A percentile compares a stretch with the other conserved stretches of the same genome.
These are phyloP conservation scores for Coemansia javaensis DNA, from an alignment of 192 early-diverging fungal species.

Conservation along the genomic window DNA sequence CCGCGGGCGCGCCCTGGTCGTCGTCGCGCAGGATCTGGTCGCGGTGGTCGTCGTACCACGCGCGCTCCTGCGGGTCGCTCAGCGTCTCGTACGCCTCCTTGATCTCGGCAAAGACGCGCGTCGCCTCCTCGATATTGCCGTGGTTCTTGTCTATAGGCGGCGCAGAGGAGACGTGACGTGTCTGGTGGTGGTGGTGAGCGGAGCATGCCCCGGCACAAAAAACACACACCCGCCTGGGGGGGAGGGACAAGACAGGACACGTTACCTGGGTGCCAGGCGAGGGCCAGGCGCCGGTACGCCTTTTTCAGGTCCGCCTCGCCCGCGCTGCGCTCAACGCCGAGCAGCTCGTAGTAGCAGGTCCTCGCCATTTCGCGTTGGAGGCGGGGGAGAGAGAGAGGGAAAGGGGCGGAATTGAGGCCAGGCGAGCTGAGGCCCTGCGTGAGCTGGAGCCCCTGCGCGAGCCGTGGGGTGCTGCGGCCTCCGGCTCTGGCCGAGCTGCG, in stretches of 20 bases:
- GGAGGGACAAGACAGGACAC: too few species aligned
- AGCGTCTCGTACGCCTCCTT: conserved; percentile 92
- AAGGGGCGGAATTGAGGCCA: too few species aligned
- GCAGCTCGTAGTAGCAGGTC: conserved; percentile 87
- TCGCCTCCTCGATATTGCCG: conserved; percentile 78
- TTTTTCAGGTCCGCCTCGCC: conserved; percentile 78
- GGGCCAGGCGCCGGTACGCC: conserved; percentile 72
- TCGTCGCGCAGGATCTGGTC: conserved; percentile 87
- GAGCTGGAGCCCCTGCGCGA: too few species aligned
- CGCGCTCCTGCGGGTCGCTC: conserved; percentile 88
- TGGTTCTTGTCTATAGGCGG: conserved; percentile 79
- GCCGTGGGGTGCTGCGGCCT: too few species aligned
- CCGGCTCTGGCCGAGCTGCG: too few species aligned
- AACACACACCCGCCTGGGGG: too few species aligned
- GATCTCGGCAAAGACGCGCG: conserved; percentile 80
- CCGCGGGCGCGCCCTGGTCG: conserved; percentile 18
- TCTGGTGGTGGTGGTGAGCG: too few species aligned
- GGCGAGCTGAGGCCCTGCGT: neutral
- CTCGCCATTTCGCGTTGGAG: conserved; percentile 41
- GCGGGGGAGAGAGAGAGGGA: neutral
- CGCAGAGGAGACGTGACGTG: neutral
- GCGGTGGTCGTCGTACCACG: conserved; percentile 92
- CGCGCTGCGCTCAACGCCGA: conserved; percentile 73
- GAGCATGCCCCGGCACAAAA: too few species aligned
- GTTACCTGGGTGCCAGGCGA: conserved; percentile 79